Conservation (phyloP, 176 grass and related monocot species). For the Oryza rufipogon region DNA sequence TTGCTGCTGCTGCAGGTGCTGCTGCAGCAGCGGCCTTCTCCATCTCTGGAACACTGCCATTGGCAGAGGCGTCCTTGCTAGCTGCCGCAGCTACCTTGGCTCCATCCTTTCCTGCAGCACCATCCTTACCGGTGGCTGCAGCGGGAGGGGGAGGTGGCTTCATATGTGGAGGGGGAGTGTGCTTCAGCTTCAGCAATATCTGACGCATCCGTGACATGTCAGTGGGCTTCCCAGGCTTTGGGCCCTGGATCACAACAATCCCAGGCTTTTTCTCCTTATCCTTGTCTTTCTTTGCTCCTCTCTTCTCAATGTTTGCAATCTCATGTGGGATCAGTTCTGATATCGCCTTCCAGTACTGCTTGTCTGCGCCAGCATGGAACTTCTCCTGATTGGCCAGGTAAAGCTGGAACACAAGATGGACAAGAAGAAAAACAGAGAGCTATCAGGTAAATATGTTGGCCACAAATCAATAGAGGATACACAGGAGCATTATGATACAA, state of each 20-base stretch:
- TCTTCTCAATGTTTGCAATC: constrained; percentile 87
- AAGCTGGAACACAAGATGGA: constrained; percentile 39
- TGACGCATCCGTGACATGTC: constrained; percentile 86
- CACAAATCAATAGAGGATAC: not conserved
- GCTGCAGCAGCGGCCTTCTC: constrained; percentile 14
- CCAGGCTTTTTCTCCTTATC: constrained; percentile 78
- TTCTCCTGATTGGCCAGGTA: constrained; percentile 83
- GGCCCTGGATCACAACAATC: constrained; percentile 74
- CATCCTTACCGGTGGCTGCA: constrained; percentile 43
- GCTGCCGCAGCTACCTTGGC: constrained; percentile 13
- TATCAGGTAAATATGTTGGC: constrained; percentile 11
- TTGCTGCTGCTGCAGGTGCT: not conserved
- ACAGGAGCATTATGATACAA: not conserved
- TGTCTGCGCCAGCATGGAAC: constrained; percentile 69
- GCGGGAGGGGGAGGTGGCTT: constrained; percentile 53
- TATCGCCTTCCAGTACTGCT: constrained; percentile 97
- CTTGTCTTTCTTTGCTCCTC: constrained; percentile 70
- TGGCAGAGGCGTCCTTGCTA: constrained; percentile 48
- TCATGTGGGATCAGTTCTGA: constrained; percentile 85
- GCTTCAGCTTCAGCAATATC: constrained; percentile 83
- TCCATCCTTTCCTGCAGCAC: constrained; percentile 47
- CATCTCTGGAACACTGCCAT: constrained; percentile 46
- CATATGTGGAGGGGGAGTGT: constrained; percentile 73
- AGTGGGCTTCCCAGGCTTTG: constrained; percentile 81
- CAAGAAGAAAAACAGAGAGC: not conserved